These are phyloP conservation scores for Inga oerstediana DNA, from an alignment of 306 rosid species.

Conservation along the genomic window DNA sequence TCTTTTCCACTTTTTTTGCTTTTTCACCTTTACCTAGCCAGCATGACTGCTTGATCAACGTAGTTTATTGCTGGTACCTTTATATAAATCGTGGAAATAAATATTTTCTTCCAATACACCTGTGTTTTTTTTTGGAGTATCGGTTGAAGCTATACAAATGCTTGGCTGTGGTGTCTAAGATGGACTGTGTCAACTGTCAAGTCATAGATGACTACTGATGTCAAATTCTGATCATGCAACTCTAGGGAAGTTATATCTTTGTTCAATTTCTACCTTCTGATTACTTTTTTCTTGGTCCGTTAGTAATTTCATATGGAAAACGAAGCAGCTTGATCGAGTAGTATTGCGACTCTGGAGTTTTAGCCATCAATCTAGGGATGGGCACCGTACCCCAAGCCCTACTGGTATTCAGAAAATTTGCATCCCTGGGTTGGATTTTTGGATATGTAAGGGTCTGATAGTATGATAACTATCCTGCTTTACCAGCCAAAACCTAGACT, in stretches of 20 bases:
- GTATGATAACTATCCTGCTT: background rate
- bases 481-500: background rate
- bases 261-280: background rate
- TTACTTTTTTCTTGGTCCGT: background rate
- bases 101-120: background rate
- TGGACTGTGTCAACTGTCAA: background rate
- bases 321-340: background rate
- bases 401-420: background rate
- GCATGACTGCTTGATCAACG: conserved; percentile 31
- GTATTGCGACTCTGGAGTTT: background rate
- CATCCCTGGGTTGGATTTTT: background rate
- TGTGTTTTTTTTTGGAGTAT: background rate
- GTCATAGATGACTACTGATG: background rate
- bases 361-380: background rate
- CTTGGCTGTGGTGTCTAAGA: conserved; percentile 17
- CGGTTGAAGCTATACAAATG: conserved; percentile 14
- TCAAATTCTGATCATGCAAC: background rate
- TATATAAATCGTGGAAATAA: conserved; percentile 7
- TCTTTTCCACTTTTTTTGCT: background rate
- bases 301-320: background rate
- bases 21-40: conserved; percentile 5
- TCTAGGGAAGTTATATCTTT: background rate
- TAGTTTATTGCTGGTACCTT: conserved; percentile 27
- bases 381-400: background rate
- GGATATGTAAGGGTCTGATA: background rate